phyloP scores from a whole-genome alignment of 2,329 filamentous ascomycete species.

The Alternaria brassicae region DNA sequence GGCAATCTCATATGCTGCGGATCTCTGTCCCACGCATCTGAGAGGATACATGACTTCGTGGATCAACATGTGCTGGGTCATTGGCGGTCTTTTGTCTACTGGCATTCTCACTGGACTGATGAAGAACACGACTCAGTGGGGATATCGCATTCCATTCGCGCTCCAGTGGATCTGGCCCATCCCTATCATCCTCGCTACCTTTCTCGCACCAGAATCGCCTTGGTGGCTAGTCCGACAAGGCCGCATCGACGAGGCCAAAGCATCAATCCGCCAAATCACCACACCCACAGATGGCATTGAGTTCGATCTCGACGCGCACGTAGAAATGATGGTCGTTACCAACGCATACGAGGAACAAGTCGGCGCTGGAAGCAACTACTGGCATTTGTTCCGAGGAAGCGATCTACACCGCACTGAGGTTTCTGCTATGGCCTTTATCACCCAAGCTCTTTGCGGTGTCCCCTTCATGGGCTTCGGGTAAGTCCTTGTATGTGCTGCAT shows the following conservation, averaged over 20 bases:
- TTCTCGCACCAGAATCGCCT: constrained; percentile 69
- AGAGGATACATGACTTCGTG: constrained; percentile 63
- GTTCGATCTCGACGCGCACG: constrained; percentile 56
- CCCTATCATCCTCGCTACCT: constrained; percentile 69
- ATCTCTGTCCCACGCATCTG: constrained; percentile 72
- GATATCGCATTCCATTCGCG: constrained; percentile 68
- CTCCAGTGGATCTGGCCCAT: constrained; percentile 78
- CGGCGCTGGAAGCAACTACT: constrained; percentile 69
- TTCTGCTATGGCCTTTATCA: constrained; percentile 57
- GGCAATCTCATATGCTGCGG: constrained; percentile 38
- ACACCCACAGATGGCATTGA: constrained; percentile 54
- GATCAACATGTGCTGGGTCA: constrained; percentile 76
- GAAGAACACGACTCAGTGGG: constrained; percentile 68
- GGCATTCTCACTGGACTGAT: constrained; percentile 72
- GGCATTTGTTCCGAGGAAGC: constrained; percentile 80
- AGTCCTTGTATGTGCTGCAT: background rate
- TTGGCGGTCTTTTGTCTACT: constrained; percentile 69
- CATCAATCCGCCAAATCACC: constrained; percentile 68
- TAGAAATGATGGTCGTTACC: constrained; percentile 89
- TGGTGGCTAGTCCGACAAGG: constrained; percentile 58
- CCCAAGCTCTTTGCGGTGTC: constrained; percentile 48
- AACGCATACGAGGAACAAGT: constrained; percentile 77
- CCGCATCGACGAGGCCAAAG: constrained; percentile 68
- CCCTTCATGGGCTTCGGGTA: constrained; percentile 35
- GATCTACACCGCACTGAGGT: constrained; percentile 81